phyloP scores from a whole-genome alignment of 2,329 filamentous ascomycete species.

The Ophiostoma triangulosporum region DNA sequence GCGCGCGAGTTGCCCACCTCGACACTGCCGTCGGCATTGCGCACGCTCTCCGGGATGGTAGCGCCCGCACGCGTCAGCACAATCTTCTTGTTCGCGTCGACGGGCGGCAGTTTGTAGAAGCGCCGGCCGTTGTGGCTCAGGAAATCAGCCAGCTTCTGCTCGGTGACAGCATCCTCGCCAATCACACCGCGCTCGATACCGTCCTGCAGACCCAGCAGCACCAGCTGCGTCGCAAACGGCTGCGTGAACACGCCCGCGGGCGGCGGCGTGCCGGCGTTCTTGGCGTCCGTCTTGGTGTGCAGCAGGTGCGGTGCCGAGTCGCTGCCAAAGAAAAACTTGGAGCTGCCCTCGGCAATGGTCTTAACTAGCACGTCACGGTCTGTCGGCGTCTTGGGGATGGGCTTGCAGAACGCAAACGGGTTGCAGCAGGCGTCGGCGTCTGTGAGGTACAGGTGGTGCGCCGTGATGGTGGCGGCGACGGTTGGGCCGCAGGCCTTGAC shows the following conservation, averaged over 20 bases:
- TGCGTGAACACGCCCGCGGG: slow-evolving; percentile 73
- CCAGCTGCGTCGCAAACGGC: slow-evolving; percentile 45
- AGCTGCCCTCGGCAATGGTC: slow-evolving; percentile 42
- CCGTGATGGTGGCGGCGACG: slow-evolving; percentile 71
- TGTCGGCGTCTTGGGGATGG: slow-evolving; percentile 57
- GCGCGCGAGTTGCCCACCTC: slow-evolving; percentile 32
- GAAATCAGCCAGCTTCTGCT: slow-evolving; percentile 41
- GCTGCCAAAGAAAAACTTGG: slow-evolving; percentile 58
- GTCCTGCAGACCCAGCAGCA: slow-evolving; percentile 49
- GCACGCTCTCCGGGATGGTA: slow-evolving; percentile 26
- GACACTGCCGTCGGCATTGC: slow-evolving; percentile 23
- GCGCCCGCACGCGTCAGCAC: slow-evolving; percentile 28
- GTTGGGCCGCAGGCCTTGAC: slow-evolving; percentile 64
- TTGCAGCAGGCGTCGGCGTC: slow-evolving; percentile 15
- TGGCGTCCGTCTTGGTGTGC: slow-evolving; percentile 38
- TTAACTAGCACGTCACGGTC: slow-evolving; percentile 61
- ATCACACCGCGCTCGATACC: slow-evolving; percentile 42
- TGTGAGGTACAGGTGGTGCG: slow-evolving; percentile 65
- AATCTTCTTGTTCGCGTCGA: slow-evolving; percentile 17
- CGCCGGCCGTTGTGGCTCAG: slow-evolving; percentile 36
- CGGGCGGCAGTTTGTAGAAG: slow-evolving; percentile 36
- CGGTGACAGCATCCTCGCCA: slow-evolving; percentile 36
- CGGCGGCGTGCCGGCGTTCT: slow-evolving; percentile 35
- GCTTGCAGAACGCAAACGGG: slow-evolving; percentile 41
- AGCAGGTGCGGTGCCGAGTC: slow-evolving; percentile 58